phyloP scores from a whole-genome alignment of 2,329 filamentous ascomycete species.

The Ascochyta koolunga region DNA sequence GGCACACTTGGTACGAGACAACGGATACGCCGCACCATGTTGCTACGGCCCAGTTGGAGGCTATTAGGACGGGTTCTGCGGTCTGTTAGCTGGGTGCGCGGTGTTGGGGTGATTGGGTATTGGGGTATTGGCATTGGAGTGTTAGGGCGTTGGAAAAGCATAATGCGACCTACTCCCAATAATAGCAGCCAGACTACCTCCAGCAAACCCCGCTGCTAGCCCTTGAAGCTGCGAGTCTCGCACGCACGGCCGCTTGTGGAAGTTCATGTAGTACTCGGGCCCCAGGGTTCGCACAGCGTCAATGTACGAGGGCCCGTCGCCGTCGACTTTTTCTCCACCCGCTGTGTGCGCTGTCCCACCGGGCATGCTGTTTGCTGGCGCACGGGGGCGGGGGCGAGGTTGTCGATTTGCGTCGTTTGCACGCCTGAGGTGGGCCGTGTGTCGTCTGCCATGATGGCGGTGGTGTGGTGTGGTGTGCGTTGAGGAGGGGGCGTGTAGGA shows the following conservation, averaged over 20 bases:
- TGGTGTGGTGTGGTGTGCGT: conserved; percentile 21
- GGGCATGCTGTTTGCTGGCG: conserved; percentile 53
- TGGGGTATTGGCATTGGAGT: no score
- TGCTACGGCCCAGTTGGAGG: conserved; percentile 86
- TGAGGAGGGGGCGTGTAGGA: neutral
- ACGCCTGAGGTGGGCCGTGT: conserved; percentile 44
- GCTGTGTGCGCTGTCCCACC: conserved; percentile 65
- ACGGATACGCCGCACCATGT: conserved; percentile 74
- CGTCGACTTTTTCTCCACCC: conserved; percentile 57
- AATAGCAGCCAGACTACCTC: conserved; percentile 76
- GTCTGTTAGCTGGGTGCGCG: conserved; percentile 14
- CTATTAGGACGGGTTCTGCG: conserved; percentile 66
- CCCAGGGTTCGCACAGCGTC: conserved; percentile 73
- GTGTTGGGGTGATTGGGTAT: no score
- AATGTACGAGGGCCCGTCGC: conserved; percentile 47
- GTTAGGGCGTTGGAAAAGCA: neutral
- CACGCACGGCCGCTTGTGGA: conserved; percentile 83
- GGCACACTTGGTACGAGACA: conserved; percentile 82
- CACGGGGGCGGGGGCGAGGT: conserved; percentile 25
- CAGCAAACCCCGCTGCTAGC: conserved; percentile 77
- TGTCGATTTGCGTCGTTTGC: conserved; percentile 18
- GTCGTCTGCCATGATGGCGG: conserved; percentile 54
- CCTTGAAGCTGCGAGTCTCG: conserved; percentile 82
- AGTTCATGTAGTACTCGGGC: conserved; percentile 69
- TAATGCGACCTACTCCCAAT: conserved; percentile 67